Conservation (phyloP, 805 yeast genomes). For the Metschnikowia gruessii region DNA sequence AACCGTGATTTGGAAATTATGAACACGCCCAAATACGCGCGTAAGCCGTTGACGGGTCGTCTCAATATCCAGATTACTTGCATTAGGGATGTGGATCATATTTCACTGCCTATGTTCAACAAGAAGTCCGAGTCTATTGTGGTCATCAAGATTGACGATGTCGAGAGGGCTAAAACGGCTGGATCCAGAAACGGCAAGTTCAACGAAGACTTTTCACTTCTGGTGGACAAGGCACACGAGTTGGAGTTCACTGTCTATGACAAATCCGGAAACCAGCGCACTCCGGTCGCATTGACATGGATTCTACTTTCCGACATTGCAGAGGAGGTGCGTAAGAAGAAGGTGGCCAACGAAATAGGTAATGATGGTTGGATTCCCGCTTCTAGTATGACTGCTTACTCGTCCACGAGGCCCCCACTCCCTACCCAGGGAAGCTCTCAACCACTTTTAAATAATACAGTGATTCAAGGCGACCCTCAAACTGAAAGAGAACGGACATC, state of each 20-base stretch:
- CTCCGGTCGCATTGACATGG: slow-evolving; percentile 95
- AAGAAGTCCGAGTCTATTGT: slow-evolving; percentile 78
- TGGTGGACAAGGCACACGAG: slow-evolving; percentile 89
- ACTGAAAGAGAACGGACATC: neutral
- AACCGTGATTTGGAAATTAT: slow-evolving; percentile 63
- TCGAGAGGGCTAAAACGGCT: slow-evolving; percentile 72
- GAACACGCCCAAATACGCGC: slow-evolving; percentile 68
- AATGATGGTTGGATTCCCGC: slow-evolving; percentile 89
- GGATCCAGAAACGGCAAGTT: slow-evolving; percentile 75
- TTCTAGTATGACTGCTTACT: slow-evolving; percentile 37
- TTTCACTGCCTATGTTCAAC: slow-evolving; percentile 76
- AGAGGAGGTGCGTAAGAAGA: slow-evolving; percentile 90
- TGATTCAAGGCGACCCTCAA: neutral
- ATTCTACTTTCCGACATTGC: slow-evolving; percentile 84
- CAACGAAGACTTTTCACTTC: slow-evolving; percentile 77
- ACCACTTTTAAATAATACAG: neutral
- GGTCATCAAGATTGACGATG: slow-evolving; percentile 83
- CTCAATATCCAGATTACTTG: slow-evolving; percentile 71
- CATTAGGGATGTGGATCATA: slow-evolving; percentile 88
- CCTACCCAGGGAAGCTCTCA: slow-evolving; percentile 6
- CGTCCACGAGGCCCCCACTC: slow-evolving; percentile 6
- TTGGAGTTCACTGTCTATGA: slow-evolving; percentile 87
- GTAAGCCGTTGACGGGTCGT: slow-evolving; percentile 81
- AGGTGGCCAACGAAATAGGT: slow-evolving; percentile 64
- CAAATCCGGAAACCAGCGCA: slow-evolving; percentile 57